Conservation (phyloP, 192 early-diverging fungal genomes). For the Cladochytrium replicatum region DNA sequence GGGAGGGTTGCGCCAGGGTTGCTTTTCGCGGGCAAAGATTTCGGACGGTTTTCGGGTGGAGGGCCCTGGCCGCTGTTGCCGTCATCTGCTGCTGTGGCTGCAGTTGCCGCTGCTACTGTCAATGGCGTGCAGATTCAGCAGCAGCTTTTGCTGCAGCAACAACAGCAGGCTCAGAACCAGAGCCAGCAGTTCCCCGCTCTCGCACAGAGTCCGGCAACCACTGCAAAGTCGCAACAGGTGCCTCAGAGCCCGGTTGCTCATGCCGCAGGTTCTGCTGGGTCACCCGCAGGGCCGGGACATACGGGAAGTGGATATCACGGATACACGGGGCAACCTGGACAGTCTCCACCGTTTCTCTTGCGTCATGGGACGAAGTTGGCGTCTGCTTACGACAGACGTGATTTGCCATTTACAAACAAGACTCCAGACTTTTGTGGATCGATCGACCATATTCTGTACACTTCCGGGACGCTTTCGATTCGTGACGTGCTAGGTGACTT, state of each 20-base stretch:
- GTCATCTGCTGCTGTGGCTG: no score
- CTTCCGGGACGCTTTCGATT: conserved; percentile 23
- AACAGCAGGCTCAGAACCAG: no score
- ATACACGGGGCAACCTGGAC: background rate
- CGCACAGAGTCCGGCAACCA: no score
- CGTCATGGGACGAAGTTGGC: conserved; percentile 19
- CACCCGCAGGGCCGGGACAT: no score
- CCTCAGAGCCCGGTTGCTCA: no score
- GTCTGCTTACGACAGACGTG: conserved; percentile 21
- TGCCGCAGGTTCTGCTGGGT: no score
- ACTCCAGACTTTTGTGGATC: conserved; percentile 31
- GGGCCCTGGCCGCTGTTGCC: background rate
- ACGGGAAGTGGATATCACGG: background rate
- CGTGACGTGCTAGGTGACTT: conserved; percentile 26
- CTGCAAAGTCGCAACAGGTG: no score
- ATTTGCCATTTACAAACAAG: conserved; percentile 33
- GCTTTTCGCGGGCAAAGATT: conserved; percentile 21
- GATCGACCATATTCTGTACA: conserved; percentile 44
- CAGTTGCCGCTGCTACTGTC: no score
- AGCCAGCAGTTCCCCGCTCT: no score
- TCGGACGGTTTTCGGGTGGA: conserved; percentile 24
- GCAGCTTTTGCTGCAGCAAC: no score
- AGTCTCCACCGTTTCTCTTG: conserved; percentile 3
- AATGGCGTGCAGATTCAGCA: no score
- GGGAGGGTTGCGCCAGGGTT: conserved; percentile 22